Base-by-base conservation (phyloP, 495 filamentous ascomycete genomes). In the Chlorociboria aeruginascens region DNA sequence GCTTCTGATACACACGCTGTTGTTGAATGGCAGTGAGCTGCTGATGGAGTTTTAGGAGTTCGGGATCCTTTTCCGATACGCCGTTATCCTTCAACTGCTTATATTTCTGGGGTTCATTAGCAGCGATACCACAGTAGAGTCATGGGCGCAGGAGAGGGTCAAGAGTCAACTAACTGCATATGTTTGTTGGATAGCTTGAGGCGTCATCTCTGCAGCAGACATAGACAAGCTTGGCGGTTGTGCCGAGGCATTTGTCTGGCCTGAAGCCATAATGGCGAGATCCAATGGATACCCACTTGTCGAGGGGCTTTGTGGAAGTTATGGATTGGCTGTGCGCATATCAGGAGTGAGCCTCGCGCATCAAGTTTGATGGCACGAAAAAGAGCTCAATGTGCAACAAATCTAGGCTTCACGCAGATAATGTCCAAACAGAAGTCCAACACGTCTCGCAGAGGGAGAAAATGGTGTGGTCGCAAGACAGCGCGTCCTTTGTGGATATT, bases 51-150 rank as follows among this genome's bases (percentile, higher is more conserved):
- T 86, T 89, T 45, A 83, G 66, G 56, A 81, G 85, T 61, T 95
- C 88, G 32, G 88, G 87, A 58, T 94, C 83, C 50, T 72, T 79
- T 46, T 76, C 72, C 12, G 78, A 72, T 13, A 89, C 79, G 32
- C 85, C 85, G 50, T 80, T 70, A 28, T 78, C 69, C 69, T 85
- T 84, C 80, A 95, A 81, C 63, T 85, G 80, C 52, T 83, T 78
- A 58, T 76, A 90, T 66, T 83, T 87, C 87, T 94, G 59, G 32
- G 36, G 10, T 10, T 33, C 37, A 49, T 60, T 67, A 57, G 52
- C 11, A 47, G 8, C 31, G 10, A 38, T n/a, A 11, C 20, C 46
- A 32, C 31, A 38, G n/a, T 32, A 35, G 37, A 17, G 32, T 32
- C 32, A 49, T 3, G 33, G 35, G 14, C 41, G 45, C 20, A 32